Evolutionary conservation across 1,284 basidiomycete genomes (phyloP).

Genomic region (Bondarzewia mesenterica): DNA sequence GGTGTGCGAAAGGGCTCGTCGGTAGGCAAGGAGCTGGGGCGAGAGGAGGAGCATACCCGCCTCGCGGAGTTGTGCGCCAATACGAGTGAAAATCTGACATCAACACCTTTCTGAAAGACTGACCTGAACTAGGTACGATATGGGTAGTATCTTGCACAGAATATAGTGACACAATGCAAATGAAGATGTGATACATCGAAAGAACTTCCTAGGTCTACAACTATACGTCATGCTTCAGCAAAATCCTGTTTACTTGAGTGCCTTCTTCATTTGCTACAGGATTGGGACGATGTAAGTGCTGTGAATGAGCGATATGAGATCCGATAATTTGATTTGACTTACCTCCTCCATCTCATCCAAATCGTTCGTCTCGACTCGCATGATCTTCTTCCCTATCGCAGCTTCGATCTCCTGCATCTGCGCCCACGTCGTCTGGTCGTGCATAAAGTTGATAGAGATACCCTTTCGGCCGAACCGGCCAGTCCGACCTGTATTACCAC

Average conservation of each 20-base stretch:
- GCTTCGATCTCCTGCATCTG: slow-evolving; percentile 85
- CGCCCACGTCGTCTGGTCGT: slow-evolving; percentile 75
- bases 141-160: no score
- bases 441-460: slow-evolving; percentile 94
- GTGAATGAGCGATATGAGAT: not conserved
- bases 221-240: no score
- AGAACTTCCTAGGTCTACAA: no score
- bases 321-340: no score
- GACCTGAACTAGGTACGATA: no score
- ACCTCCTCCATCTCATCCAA: slow-evolving; percentile 89
- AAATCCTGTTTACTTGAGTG: slow-evolving; percentile 60
- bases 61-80: no score
- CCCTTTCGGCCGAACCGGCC: slow-evolving; percentile 94
- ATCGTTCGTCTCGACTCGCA: slow-evolving; percentile 77
- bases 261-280: slow-evolving; percentile 67
- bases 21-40: no score
- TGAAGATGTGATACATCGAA: not conserved
- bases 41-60: no score
- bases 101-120: no score
- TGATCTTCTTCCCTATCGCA: slow-evolving; percentile 67
- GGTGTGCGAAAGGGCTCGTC: no score
- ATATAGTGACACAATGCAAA: no score
- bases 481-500: slow-evolving; percentile 65
- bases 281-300: not conserved
- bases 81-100: no score